Percentiles rank a stretch among this genome's conserved stretches.
These are phyloP conservation scores for Globisporangium solare DNA, from an alignment of 352 stramenopile genomes.

Conservation along the genomic window DNA sequence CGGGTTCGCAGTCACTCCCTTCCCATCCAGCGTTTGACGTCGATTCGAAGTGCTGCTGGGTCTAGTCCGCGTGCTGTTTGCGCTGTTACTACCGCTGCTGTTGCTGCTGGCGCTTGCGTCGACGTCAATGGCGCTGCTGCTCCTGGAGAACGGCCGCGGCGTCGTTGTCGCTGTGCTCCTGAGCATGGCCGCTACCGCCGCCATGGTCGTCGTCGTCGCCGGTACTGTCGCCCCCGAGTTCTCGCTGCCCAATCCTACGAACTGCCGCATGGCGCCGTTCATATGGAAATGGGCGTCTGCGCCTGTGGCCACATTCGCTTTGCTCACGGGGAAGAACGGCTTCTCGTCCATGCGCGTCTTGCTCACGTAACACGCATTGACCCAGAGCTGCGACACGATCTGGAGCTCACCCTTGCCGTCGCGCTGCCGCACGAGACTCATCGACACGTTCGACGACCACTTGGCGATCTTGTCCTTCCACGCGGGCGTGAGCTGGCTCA, in stretches of 20 bases:
- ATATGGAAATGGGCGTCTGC: slow-evolving; percentile 11
- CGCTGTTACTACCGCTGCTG: not conserved
- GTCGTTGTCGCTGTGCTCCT: not conserved
- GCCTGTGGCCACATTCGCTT: slow-evolving; percentile 6
- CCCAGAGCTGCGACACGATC: slow-evolving; percentile 82
- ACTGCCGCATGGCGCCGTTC: slow-evolving; percentile 17
- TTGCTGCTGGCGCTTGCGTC: not conserved
- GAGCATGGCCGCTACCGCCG: no score
- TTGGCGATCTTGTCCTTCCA: slow-evolving; percentile 76
- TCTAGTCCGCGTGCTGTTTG: slow-evolving; percentile 14
- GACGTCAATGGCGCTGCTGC: not conserved
- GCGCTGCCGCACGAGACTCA: slow-evolving; percentile 17
- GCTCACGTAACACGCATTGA: slow-evolving; percentile 76
- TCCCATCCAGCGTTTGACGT: slow-evolving; percentile 15
- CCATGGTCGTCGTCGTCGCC: not conserved
- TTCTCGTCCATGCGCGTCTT: slow-evolving; percentile 65
- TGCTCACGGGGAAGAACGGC: slow-evolving; percentile 71
- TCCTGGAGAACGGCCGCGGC: not conserved
- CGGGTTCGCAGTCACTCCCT: not conserved
- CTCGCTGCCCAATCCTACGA: slow-evolving; percentile 2
- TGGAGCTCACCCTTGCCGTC: slow-evolving; percentile 37
- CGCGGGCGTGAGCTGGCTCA: slow-evolving; percentile 55
- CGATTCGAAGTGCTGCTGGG: slow-evolving; percentile 43
- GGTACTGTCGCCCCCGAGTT: not conserved
- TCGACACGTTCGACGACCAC: slow-evolving; percentile 38